A percentile compares a stretch with the other conserved stretches of the same genome.
Evolutionary conservation across 1,284 basidiomycete genomes (phyloP).

Genomic region (Mycena citricolor): DNA sequence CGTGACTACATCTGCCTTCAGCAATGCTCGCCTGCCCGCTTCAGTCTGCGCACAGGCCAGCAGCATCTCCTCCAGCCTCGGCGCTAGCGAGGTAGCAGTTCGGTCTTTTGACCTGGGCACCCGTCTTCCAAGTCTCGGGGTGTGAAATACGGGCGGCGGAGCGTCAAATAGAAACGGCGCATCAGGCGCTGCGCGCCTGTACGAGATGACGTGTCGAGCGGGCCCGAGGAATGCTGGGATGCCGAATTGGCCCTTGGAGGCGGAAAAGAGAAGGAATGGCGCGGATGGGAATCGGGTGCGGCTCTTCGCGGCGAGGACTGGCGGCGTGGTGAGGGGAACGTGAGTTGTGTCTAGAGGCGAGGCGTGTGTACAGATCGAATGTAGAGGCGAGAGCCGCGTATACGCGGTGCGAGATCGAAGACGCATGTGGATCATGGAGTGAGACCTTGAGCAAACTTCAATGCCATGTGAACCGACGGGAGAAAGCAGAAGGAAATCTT

Average conservation of each 20-base stretch:
- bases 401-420: too few species aligned
- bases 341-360: too few species aligned
- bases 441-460: too few species aligned
- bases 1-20: conserved; percentile 24
- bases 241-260: conserved; percentile 1
- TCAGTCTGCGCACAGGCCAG: conserved; percentile 15
- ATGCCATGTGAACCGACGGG: too few species aligned
- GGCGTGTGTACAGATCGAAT: too few species aligned
- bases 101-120: background rate
- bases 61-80: conserved; percentile 11
- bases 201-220: conserved; percentile 6
- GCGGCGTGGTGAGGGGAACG: too few species aligned
- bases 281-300: conserved; percentile 8
- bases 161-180: conserved; percentile 6
- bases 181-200: conserved; percentile 1
- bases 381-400: too few species aligned
- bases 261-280: conserved; percentile 5
- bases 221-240: conserved; percentile 8
- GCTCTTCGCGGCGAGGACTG: conserved; percentile 1
- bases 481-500: too few species aligned
- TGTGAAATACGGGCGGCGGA: background rate
- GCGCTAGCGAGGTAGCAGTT: background rate
- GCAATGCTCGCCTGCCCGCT: conserved; percentile 9
- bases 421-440: too few species aligned
- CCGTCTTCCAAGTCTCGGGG: conserved; percentile 1